Evolutionary conservation across 441 rosid species (phyloP).

Genomic region (Hypseocharis bilobata): DNA sequence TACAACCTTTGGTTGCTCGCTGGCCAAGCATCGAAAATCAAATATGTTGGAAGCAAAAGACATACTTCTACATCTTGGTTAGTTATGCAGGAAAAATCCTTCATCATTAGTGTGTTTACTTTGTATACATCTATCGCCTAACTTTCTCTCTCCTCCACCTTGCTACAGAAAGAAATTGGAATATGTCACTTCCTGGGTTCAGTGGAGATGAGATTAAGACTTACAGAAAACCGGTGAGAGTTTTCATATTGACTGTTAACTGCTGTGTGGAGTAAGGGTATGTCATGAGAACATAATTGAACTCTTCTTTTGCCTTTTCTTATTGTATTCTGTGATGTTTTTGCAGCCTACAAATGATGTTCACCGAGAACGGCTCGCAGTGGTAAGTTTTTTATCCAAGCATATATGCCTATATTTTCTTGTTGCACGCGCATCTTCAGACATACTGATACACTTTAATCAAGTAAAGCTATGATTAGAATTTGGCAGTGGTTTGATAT

Average conservation of each 20-base stretch:
- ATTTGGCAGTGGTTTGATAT: not conserved
- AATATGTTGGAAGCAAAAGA: slow-evolving; percentile 85
- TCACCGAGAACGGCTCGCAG: slow-evolving; percentile 79
- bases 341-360: slow-evolving; percentile 61
- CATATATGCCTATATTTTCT: not conserved
- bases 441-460: not conserved
- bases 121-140: slow-evolving; percentile 15
- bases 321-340: slow-evolving; percentile 17
- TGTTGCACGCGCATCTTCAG: not conserved
- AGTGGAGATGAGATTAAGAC: slow-evolving; percentile 80
- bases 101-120: slow-evolving; percentile 11
- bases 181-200: slow-evolving; percentile 78
- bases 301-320: slow-evolving; percentile 2
- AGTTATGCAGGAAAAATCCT: slow-evolving; percentile 23
- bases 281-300: not conserved
- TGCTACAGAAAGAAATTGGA: slow-evolving; percentile 74
- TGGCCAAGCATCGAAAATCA: slow-evolving; percentile 87
- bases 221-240: slow-evolving; percentile 57
- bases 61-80: slow-evolving; percentile 82
- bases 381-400: slow-evolving; percentile 36
- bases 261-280: not conserved
- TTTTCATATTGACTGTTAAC: slow-evolving; percentile 2
- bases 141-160: slow-evolving; percentile 17
- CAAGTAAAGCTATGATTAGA: not conserved
- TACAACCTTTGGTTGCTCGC: slow-evolving; percentile 81